phyloP scores from a whole-genome alignment of 352 stramenopile genomes.

The Phytophthora multivora region DNA sequence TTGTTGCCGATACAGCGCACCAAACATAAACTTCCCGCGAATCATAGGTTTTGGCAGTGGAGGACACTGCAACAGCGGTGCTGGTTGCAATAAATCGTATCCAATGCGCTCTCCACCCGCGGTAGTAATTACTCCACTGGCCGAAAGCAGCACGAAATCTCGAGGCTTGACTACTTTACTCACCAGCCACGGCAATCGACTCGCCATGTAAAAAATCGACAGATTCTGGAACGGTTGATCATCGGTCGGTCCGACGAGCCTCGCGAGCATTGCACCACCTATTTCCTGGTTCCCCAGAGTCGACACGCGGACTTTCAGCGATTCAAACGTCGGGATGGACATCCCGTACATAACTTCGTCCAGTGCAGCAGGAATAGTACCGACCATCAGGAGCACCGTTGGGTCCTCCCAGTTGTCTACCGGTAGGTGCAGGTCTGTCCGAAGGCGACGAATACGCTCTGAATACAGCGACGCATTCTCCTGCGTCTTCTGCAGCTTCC shows the following conservation, averaged over 20 bases:
- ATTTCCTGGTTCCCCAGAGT: slow-evolving; percentile 30
- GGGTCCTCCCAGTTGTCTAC: slow-evolving; percentile 34
- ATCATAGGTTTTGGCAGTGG: slow-evolving; percentile 33
- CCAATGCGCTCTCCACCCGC: slow-evolving; percentile 48
- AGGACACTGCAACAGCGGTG: slow-evolving; percentile 36
- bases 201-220: slow-evolving; percentile 50
- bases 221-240: slow-evolving; percentile 49
- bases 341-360: slow-evolving; percentile 71
- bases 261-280: slow-evolving; percentile 52
- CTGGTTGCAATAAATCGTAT: slow-evolving; percentile 61
- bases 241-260: slow-evolving; percentile 40
- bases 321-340: slow-evolving; percentile 38
- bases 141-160: slow-evolving; percentile 50
- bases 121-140: slow-evolving; percentile 43
- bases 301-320: slow-evolving; percentile 35
- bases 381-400: slow-evolving; percentile 40
- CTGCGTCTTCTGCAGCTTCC: slow-evolving; percentile 40
- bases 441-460: slow-evolving; percentile 29
- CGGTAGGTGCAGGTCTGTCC: slow-evolving; percentile 30
- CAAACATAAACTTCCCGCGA: slow-evolving; percentile 41
- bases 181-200: slow-evolving; percentile 34
- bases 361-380: slow-evolving; percentile 42
- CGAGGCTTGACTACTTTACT: slow-evolving; percentile 46
- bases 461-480: slow-evolving; percentile 38
- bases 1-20: slow-evolving; percentile 36